Evolutionary conservation across 371 early-diverging fungal genomes (phyloP).

Genomic region (Saksenaea oblongispora): DNA sequence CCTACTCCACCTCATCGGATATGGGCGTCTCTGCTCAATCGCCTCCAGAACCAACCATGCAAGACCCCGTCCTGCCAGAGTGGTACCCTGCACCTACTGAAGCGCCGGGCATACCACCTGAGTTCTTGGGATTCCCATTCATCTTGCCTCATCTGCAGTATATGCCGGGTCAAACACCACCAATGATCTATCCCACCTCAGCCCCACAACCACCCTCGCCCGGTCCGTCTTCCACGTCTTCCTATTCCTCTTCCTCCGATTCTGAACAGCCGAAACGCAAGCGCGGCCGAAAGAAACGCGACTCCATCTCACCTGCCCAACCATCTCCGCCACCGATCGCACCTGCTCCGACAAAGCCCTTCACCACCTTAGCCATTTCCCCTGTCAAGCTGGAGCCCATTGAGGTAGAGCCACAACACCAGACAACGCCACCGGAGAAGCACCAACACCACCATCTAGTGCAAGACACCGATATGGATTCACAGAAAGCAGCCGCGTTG

Average conservation of each 20-base stretch:
- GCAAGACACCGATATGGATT: constrained; percentile 7
- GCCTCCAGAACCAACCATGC: neutral
- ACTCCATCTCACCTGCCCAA: neutral
- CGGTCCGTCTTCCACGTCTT: neutral
- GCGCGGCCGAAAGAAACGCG: constrained; percentile 31
- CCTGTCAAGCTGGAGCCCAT: constrained; percentile 1
- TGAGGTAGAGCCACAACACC: neutral
- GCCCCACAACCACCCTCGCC: neutral
- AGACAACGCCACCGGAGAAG: neutral
- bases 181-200: neutral
- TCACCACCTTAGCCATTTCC: neutral
- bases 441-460: neutral
- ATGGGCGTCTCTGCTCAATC: neutral
- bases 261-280: constrained; percentile 24
- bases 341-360: constrained; percentile 4
- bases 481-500: constrained; percentile 23
- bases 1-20: constrained; percentile 7
- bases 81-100: neutral
- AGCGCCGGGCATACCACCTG: neutral
- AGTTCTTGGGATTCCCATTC: constrained; percentile 3
- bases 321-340: constrained; percentile 1
- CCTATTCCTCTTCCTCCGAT: constrained; percentile 13
- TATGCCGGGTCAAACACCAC: neutral
- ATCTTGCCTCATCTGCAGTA: constrained; percentile 10
- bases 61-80: neutral